Percentiles rank a stretch among this genome's conserved stretches.
These are phyloP conservation scores for Luffa aegyptiaca DNA, from an alignment of 306 rosid species.

Conservation along the genomic window DNA sequence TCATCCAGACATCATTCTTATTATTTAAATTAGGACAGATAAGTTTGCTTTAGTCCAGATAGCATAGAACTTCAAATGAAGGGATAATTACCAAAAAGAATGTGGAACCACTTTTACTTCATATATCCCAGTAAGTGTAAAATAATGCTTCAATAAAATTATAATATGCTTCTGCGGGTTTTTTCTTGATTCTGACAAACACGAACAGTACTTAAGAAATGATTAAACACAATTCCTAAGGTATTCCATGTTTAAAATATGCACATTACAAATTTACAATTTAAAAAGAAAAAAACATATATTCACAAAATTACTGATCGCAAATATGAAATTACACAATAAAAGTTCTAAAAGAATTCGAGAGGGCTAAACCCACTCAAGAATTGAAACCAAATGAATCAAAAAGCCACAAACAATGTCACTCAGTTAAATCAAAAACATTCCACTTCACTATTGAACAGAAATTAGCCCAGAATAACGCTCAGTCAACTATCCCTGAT, in stretches of 20 bases:
- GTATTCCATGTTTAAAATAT: neutral
- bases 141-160: neutral
- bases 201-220: neutral
- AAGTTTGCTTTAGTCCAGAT: neutral
- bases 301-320: neutral
- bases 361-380: neutral
- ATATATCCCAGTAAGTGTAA: neutral
- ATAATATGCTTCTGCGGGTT: neutral
- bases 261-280: neutral
- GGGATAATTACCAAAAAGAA: neutral
- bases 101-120: neutral
- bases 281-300: neutral
- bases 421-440: neutral
- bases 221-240: neutral
- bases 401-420: neutral
- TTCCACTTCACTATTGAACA: neutral
- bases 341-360: neutral
- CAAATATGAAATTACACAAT: neutral
- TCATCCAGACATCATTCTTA: neutral
- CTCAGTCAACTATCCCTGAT: neutral
- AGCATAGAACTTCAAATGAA: neutral
- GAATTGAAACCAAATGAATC: neutral
- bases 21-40: neutral
- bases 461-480: neutral
- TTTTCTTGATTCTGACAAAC: neutral